phyloP scores from a whole-genome alignment of 1,284 basidiomycete species.

The Trametes polyzona region DNA sequence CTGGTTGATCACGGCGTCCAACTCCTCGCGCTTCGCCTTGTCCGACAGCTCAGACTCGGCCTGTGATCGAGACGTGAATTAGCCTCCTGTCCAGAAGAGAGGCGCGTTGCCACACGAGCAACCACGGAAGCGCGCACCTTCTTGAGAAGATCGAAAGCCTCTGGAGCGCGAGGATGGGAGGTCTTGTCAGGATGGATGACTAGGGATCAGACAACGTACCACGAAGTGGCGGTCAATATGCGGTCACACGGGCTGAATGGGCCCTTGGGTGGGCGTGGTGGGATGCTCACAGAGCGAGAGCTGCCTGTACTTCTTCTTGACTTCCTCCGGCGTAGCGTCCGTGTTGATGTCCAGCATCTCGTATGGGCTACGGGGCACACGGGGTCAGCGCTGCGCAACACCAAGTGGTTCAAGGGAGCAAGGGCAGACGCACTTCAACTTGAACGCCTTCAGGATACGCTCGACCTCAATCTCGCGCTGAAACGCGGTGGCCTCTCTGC shows the following conservation, averaged over 20 bases:
- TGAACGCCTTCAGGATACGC: conserved; percentile 83
- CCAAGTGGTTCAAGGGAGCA: neutral
- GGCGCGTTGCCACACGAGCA: neutral
- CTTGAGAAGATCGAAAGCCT: conserved; percentile 84
- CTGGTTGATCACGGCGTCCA: conserved; percentile 77
- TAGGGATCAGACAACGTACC: conserved; percentile 52
- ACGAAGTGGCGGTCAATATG: conserved; percentile 28
- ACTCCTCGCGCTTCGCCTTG: conserved; percentile 71
- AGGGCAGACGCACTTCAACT: conserved; percentile 68
- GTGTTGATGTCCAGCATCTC: conserved; percentile 76
- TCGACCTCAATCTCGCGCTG: conserved; percentile 86
- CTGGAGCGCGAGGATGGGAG: conserved; percentile 75
- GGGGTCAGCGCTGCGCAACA: neutral
- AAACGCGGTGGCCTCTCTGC: conserved; percentile 79
- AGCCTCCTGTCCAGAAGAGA: neutral
- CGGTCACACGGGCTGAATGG: conserved; percentile 5
- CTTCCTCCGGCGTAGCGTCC: conserved; percentile 64
- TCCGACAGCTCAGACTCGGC: conserved; percentile 82
- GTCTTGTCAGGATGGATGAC: conserved; percentile 90
- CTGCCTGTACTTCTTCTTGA: conserved; percentile 82
- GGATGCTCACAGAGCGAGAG: conserved; percentile 73
- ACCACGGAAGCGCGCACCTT: too few relatives aligned
- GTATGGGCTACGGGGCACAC: conserved; percentile 67
- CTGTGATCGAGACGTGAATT: conserved; percentile 44
- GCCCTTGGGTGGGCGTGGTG: conserved; percentile 14